Percentiles rank a stretch among this genome's conserved stretches.
Evolutionary conservation across 2,329 filamentous ascomycete species (phyloP).

Genomic region (Blastomyces silverae): DNA sequence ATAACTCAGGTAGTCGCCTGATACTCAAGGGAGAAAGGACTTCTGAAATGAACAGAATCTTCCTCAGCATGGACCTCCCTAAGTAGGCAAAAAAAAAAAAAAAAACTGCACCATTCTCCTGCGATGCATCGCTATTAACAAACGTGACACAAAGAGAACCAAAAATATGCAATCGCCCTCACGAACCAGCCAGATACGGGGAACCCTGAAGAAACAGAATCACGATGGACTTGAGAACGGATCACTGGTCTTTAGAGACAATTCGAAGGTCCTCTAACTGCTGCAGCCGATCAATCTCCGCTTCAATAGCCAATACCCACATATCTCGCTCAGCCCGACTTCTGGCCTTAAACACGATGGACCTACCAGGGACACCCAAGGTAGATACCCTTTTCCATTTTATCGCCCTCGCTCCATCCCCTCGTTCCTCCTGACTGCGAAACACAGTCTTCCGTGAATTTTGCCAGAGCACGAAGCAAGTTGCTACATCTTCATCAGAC

Average conservation of each 20-base stretch:
- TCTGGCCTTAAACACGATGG: constrained; percentile 59
- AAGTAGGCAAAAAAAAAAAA: not conserved
- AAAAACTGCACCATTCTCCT: not conserved
- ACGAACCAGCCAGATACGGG: not conserved
- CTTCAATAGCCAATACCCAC: constrained; percentile 60
- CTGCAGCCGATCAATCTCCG: constrained; percentile 58
- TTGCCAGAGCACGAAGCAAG: constrained; percentile 62
- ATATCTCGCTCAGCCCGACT: constrained; percentile 60
- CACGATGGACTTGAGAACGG: no score
- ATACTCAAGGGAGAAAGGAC: not conserved
- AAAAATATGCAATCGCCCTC: no score
- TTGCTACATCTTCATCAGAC: constrained; percentile 59
- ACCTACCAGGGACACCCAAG: constrained; percentile 54
- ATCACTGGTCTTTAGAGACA: constrained; percentile 24
- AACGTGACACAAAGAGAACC: not conserved
- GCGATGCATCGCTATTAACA: not conserved
- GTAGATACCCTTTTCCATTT: constrained; percentile 53
- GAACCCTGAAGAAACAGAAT: not conserved
- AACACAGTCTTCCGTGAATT: constrained; percentile 53
- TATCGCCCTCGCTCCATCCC: constrained; percentile 33
- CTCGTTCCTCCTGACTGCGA: constrained; percentile 36
- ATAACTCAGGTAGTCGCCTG: not conserved
- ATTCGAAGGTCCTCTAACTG: constrained; percentile 48
- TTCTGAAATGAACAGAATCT: not conserved
- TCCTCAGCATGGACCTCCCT: not conserved